Evolutionary conservation across 75 land plant species (phyloP).

Genomic region (Selaginella tamariscina): DNA sequence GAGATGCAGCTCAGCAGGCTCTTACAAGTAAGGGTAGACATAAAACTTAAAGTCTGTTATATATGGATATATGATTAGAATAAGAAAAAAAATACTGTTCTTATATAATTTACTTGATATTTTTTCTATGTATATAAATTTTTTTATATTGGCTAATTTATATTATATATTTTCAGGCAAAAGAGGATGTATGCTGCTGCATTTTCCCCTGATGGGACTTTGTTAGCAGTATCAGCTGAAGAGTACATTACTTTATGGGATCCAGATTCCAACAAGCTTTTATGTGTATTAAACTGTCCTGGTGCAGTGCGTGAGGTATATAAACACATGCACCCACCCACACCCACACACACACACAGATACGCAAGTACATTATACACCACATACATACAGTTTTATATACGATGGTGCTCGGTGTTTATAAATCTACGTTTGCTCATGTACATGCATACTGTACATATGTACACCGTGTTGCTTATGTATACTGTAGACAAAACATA

Average conservation of each 20-base stretch:
- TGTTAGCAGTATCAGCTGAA: slow-evolving; percentile 80
- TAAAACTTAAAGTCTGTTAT: not conserved
- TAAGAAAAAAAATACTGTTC: not conserved
- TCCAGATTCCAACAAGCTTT: slow-evolving; percentile 38
- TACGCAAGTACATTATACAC: too few species aligned
- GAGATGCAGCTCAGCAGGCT: slow-evolving; percentile 80
- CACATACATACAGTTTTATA: too few species aligned
- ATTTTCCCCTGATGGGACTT: slow-evolving; percentile 83
- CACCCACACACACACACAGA: too few species aligned
- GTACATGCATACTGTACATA: too few species aligned
- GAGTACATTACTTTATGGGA: slow-evolving; percentile 76
- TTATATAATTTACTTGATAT: not conserved
- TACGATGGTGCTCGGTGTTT: too few species aligned
- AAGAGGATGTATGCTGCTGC: slow-evolving; percentile 61
- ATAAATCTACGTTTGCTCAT: too few species aligned
- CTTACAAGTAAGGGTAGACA: slow-evolving; percentile 53
- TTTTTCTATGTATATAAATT: too few species aligned
- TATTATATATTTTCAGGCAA: too few species aligned
- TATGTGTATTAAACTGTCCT: not conserved
- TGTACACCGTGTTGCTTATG: too few species aligned
- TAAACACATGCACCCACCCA: too few species aligned
- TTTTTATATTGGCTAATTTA: too few species aligned
- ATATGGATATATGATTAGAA: not conserved
- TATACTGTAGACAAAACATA: too few species aligned
- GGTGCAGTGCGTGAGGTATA: not conserved